These are phyloP conservation scores for Didymella exigua DNA, from an alignment of 2,329 filamentous ascomycete genomes.

Conservation along the genomic window DNA sequence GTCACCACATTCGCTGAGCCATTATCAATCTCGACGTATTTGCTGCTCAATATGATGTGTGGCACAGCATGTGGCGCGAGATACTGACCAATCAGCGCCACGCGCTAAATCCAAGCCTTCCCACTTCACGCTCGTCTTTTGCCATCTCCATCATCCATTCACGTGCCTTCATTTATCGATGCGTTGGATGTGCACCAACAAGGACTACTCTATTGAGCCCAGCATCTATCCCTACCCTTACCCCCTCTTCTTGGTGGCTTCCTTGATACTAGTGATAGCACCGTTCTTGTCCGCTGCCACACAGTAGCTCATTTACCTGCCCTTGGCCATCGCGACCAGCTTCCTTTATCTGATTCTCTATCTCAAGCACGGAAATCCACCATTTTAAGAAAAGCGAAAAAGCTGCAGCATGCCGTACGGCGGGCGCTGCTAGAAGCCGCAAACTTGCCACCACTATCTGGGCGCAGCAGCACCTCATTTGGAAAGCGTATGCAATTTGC, in stretches of 20 bases:
- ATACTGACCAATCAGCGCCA: conserved; percentile 2
- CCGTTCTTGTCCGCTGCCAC: not conserved
- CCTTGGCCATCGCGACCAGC: not conserved
- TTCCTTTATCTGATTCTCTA: not conserved
- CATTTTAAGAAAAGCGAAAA: not conserved
- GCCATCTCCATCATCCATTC: not conserved
- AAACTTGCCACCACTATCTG: not conserved
- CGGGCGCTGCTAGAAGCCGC: not conserved
- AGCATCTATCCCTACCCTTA: not conserved
- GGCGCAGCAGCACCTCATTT: not conserved
- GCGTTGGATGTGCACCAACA: not conserved
- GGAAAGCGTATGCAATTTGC: not conserved
- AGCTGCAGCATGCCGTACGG: not conserved
- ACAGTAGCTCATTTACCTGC: not conserved
- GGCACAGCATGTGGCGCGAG: not conserved
- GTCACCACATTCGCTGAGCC: too few relatives aligned
- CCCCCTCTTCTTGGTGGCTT: not conserved
- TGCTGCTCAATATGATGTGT: not conserved
- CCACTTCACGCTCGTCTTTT: not conserved
- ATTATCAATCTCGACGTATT: not conserved
- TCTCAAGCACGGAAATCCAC: not conserved
- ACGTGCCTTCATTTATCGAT: not conserved
- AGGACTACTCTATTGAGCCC: not conserved
- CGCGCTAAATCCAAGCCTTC: conserved; percentile 3
- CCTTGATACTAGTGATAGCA: not conserved